A percentile compares a stretch with the other conserved stretches of the same genome.
phyloP scores from a whole-genome alignment of 2,329 filamentous ascomycete species.

The Talaromyces marneffei region DNA sequence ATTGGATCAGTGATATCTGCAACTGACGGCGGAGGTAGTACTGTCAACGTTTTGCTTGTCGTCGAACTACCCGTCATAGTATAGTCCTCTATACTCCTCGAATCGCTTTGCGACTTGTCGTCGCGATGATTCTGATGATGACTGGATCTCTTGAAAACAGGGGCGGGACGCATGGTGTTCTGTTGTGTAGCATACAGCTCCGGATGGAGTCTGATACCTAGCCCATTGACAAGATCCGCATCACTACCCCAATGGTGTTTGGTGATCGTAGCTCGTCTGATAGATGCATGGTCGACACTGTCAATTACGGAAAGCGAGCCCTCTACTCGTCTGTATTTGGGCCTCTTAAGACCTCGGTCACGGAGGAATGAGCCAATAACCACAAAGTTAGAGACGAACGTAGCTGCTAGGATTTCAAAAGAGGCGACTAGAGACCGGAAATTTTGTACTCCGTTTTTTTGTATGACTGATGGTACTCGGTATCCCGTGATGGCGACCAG shows the following conservation, averaged over 20 bases:
- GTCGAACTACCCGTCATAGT: conserved; percentile 6
- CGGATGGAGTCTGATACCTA: conserved; percentile 63
- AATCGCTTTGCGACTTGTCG: not conserved
- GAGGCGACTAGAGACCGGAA: conserved; percentile 85
- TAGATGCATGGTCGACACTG: conserved; percentile 34
- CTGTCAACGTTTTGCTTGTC: not conserved
- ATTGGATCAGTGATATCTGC: not conserved
- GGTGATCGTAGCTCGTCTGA: conserved; percentile 52
- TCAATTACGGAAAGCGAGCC: conserved; percentile 45
- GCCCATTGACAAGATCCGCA: conserved; percentile 74
- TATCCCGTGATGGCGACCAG: conserved; percentile 75
- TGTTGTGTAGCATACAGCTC: conserved; percentile 40
- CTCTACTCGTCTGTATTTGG: conserved; percentile 59
- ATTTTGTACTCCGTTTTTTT: conserved; percentile 67
- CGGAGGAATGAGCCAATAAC: conserved; percentile 89
- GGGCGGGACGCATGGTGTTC: conserved; percentile 31
- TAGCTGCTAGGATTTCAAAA: conserved; percentile 82
- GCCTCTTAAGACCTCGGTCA: conserved; percentile 84
- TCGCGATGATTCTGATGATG: not conserved
- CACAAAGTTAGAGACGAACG: conserved; percentile 78
- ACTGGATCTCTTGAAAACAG: conserved; percentile 18
- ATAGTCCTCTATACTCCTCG: not conserved
- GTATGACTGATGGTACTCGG: conserved; percentile 72
- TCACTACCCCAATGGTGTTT: conserved; percentile 78
- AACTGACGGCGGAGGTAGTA: not conserved